phyloP scores from a whole-genome alignment of 768 basidiomycete species.

The Suillus hirtellus region DNA sequence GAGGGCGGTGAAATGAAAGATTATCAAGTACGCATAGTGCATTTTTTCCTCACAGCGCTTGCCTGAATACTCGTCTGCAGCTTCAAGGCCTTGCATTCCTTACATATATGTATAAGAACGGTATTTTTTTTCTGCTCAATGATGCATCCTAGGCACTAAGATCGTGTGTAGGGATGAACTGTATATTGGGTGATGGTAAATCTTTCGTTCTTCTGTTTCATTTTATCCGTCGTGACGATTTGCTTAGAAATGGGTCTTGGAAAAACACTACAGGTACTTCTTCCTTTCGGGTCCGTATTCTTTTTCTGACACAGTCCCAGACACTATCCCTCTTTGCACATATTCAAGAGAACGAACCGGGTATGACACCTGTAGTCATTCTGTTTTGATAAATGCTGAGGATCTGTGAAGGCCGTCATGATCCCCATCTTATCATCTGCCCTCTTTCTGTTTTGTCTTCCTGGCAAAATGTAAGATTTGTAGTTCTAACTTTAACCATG shows the following conservation, averaged over 20 bases:
- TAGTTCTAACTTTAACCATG: neutral
- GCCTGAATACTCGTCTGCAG: constrained; percentile 26
- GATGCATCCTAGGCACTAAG: constrained; percentile 1
- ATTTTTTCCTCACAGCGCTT: neutral
- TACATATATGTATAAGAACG: constrained; percentile 66
- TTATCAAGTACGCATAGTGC: constrained; percentile 52
- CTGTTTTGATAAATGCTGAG: neutral
- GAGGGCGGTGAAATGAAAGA: constrained; percentile 65
- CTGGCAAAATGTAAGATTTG: constrained; percentile 49
- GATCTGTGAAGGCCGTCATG: constrained; percentile 34
- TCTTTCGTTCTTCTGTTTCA: constrained; percentile 6
- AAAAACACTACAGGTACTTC: constrained; percentile 58
- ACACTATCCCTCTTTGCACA: constrained; percentile 69
- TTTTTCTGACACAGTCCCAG: constrained; percentile 24
- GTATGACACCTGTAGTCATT: constrained; percentile 25
- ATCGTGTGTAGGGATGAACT: constrained; percentile 52
- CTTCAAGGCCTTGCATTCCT: constrained; percentile 67
- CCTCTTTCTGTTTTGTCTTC: constrained; percentile 67
- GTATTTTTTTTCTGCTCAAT: constrained; percentile 26
- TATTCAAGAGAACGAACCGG: constrained; percentile 53
- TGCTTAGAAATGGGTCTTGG: constrained; percentile 60
- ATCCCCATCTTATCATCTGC: constrained; percentile 73
- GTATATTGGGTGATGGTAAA: constrained; percentile 71
- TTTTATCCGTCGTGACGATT: neutral
- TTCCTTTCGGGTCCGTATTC: neutral